Percentiles rank a stretch among this genome's conserved stretches.
Evolutionary conservation across 306 rosid species (phyloP).

Genomic region (Cicer pinnatifidum): DNA sequence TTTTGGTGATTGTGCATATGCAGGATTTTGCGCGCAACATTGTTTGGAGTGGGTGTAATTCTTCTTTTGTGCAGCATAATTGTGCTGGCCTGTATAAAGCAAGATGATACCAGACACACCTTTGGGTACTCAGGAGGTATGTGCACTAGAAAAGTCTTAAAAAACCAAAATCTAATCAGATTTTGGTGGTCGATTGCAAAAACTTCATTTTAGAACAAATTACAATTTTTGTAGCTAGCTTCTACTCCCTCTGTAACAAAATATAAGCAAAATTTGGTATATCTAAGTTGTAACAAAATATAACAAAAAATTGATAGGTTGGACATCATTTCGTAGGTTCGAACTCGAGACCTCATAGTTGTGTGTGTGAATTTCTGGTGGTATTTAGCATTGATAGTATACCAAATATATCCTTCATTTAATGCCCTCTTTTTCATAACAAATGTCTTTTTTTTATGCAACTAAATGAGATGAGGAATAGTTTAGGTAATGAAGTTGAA

Average conservation of each 20-base stretch:
- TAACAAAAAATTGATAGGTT: too few species aligned
- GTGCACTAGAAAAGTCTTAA: constrained; percentile 8
- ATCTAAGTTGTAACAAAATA: too few species aligned
- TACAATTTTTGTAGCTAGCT: constrained; percentile 9
- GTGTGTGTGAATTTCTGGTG: too few species aligned
- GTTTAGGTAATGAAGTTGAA: too few species aligned
- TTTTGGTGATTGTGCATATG: constrained; percentile 36
- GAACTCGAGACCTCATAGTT: too few species aligned
- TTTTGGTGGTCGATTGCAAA: constrained; percentile 26
- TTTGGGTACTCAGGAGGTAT: constrained; percentile 79
- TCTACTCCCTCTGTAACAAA: neutral
- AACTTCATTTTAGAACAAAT: neutral
- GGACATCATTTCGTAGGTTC: too few species aligned
- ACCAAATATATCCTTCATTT: too few species aligned
- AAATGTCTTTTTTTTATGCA: too few species aligned
- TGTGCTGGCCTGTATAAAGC: constrained; percentile 58
- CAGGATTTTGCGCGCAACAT: constrained; percentile 56
- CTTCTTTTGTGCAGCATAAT: constrained; percentile 52
- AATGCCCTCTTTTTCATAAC: too few species aligned
- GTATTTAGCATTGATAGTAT: too few species aligned
- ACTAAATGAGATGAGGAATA: too few species aligned
- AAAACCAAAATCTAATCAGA: neutral
- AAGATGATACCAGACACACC: constrained; percentile 68
- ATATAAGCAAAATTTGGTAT: too few species aligned
- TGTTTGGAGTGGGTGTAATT: constrained; percentile 60